Percentiles rank a stretch among this genome's conserved stretches.
Conservation (phyloP, 768 basidiomycete species). For the Naematelia aurantialba region DNA sequence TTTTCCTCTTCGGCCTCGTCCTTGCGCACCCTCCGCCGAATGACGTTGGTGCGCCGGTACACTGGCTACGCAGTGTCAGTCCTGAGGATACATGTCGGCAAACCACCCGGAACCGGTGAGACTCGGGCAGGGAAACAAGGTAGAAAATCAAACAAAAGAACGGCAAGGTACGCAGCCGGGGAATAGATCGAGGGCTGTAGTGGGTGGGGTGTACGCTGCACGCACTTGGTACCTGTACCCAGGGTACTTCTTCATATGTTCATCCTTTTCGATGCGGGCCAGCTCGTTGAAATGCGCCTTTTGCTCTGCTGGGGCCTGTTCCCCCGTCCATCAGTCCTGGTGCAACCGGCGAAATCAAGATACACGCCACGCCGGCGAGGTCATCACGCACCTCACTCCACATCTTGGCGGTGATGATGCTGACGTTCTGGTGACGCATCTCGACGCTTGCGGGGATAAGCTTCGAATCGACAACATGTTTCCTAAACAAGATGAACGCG, state of each 20-base stretch:
- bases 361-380: too few relatives aligned
- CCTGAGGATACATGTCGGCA: too few relatives aligned
- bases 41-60: constrained; percentile 44
- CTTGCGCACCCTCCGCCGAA: constrained; percentile 41
- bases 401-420: constrained; percentile 63
- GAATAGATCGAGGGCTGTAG: too few relatives aligned
- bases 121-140: too few relatives aligned
- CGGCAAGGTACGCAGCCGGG: too few relatives aligned
- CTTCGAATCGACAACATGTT: constrained; percentile 65
- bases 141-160: too few relatives aligned
- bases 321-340: neutral
- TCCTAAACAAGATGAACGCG: constrained; percentile 75
- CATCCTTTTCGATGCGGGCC: constrained; percentile 47
- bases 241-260: constrained; percentile 49
- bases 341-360: too few relatives aligned
- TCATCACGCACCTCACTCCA: constrained; percentile 59
- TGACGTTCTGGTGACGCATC: constrained; percentile 68
- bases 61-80: constrained; percentile 24
- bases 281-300: constrained; percentile 46
- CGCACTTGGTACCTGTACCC: constrained; percentile 44
- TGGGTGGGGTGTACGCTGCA: too few relatives aligned
- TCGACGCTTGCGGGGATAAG: constrained; percentile 60
- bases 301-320: constrained; percentile 37
- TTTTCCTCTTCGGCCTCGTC: constrained; percentile 48
- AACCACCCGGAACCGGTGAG: too few relatives aligned